Conservation (phyloP, 805 yeast genomes). For the Hanseniaspora clermontiae region DNA sequence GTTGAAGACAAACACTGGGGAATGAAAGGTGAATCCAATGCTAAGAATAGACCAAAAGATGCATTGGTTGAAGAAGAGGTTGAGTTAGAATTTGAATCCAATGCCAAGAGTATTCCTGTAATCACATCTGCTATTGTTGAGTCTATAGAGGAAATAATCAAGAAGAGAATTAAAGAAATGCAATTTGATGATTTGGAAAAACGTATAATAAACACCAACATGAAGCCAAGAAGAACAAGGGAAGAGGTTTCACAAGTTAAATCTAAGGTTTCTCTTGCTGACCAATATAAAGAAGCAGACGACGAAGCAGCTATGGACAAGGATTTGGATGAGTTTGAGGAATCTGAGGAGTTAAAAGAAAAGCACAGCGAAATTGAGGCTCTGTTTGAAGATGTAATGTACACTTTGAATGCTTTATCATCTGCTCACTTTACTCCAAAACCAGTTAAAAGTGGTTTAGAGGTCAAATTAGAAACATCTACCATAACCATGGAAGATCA, state of each 20-base stretch:
- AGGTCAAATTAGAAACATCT: constrained; percentile 70
- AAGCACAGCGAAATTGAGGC: constrained; percentile 70
- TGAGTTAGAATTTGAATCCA: constrained; percentile 71
- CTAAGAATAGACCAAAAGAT: constrained; percentile 71
- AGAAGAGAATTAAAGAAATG: constrained; percentile 59
- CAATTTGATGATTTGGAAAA: constrained; percentile 78
- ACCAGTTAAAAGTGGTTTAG: constrained; percentile 67
- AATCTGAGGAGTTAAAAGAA: constrained; percentile 50
- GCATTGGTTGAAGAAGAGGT: constrained; percentile 62
- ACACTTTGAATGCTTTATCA: constrained; percentile 73
- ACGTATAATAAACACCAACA: constrained; percentile 53
- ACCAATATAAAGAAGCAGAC: constrained; percentile 72
- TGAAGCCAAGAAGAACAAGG: constrained; percentile 42
- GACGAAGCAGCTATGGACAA: constrained; percentile 34
- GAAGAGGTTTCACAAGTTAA: constrained; percentile 72
- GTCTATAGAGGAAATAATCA: constrained; percentile 74
- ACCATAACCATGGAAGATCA: constrained; percentile 90
- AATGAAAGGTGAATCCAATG: constrained; percentile 80
- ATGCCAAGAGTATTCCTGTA: constrained; percentile 90
- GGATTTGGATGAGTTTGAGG: constrained; percentile 33
- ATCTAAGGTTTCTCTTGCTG: constrained; percentile 79
- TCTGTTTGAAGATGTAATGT: constrained; percentile 47
- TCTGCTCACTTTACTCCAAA: constrained; percentile 94
- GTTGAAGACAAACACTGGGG: constrained; percentile 90
- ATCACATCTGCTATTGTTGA: constrained; percentile 83